These are phyloP conservation scores for Fusarium sp. DNA, from an alignment of 2,329 filamentous ascomycete species.

Conservation along the genomic window DNA sequence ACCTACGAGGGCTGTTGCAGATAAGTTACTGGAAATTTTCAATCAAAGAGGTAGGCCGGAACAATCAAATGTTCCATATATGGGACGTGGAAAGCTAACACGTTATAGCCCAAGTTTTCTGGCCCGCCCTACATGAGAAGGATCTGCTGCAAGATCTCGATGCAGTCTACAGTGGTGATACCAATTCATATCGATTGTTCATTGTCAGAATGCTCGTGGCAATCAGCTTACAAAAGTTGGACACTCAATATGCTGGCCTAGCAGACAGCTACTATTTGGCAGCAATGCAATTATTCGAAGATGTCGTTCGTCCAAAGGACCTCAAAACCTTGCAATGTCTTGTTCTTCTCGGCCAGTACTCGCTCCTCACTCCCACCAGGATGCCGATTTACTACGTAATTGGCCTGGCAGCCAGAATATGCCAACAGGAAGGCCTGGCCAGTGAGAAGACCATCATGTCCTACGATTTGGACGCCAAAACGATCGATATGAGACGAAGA, in stretches of 20 bases:
- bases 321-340: slow-evolving; percentile 92
- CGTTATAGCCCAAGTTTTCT: slow-evolving; percentile 82
- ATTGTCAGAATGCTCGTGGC: slow-evolving; percentile 91
- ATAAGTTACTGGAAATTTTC: slow-evolving; percentile 86
- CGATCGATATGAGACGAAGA: slow-evolving; percentile 89
- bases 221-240: slow-evolving; percentile 93
- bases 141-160: slow-evolving; percentile 82
- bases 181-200: slow-evolving; percentile 88
- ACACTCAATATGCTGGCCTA: slow-evolving; percentile 88
- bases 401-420: slow-evolving; percentile 87
- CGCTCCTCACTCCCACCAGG: slow-evolving; percentile 88
- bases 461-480: slow-evolving; percentile 75
- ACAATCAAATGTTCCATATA: not conserved
- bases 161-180: slow-evolving; percentile 81
- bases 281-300: slow-evolving; percentile 86
- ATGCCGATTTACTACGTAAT: slow-evolving; percentile 95
- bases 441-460: slow-evolving; percentile 93
- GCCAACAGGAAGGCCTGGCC: slow-evolving; percentile 87
- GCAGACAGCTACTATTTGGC: slow-evolving; percentile 96
- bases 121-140: slow-evolving; percentile 87
- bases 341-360: slow-evolving; percentile 89
- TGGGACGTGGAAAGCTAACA: slow-evolving; percentile 27
- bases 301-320: slow-evolving; percentile 88
- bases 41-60: slow-evolving; percentile 78
- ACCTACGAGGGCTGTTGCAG: slow-evolving; percentile 79